phyloP scores from a whole-genome alignment of 257 asterid genomes.

The Parsonsia alboflavescens region DNA sequence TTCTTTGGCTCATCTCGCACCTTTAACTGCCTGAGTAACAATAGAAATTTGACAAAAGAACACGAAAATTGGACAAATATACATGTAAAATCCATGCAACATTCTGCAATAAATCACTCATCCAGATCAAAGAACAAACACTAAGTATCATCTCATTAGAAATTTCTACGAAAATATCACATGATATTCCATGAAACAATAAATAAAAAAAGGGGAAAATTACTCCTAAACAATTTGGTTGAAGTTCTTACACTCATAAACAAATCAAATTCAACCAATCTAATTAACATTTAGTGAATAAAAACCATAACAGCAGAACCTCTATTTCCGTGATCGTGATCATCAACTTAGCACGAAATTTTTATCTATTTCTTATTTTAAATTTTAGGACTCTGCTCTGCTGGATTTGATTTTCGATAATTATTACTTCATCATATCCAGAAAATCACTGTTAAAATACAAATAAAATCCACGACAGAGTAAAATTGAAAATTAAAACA shows the following conservation, averaged over 20 bases:
- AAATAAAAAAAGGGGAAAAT: too few species aligned
- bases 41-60: too few species aligned
- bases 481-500: too few species aligned
- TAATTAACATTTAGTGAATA: not conserved
- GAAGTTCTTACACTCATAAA: not conserved
- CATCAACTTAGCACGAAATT: not conserved
- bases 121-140: not conserved
- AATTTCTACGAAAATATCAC: too few species aligned
- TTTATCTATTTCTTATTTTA: not conserved
- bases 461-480: too few species aligned
- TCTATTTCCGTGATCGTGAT: too few species aligned
- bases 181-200: not conserved
- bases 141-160: not conserved
- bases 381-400: too few species aligned
- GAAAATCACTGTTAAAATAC: not conserved
- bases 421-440: not conserved
- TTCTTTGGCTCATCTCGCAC: not conserved
- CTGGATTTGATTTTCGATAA: constrained; percentile 6
- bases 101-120: not conserved
- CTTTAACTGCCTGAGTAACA: not conserved
- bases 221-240: not conserved
- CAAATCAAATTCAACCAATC: not conserved
- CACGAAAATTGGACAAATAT: too few species aligned
- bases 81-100: not conserved
- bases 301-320: not conserved